Evolutionary conservation across 2,329 filamentous ascomycete genomes (phyloP), one percentile per base, ranked within the genome.

Genomic region (Cordyceps tenuipes): DNA sequence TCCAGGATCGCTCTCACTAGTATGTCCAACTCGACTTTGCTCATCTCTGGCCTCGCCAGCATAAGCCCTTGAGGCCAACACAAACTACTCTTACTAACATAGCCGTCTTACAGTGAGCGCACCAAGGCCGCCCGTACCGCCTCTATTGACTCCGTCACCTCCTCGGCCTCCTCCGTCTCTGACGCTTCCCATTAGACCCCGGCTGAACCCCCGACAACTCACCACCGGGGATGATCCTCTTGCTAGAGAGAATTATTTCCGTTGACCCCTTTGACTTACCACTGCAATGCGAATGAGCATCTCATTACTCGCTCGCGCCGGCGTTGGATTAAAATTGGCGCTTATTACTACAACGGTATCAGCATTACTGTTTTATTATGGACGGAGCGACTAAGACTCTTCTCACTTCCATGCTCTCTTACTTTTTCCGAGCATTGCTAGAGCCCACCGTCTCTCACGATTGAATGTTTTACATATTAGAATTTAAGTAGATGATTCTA

Each of bases 1-100:
- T 79, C 5, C 72, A 78, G 62, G 76, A 80, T 68, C 76, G 77
- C 59, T 61, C 66, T 63, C 59, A 68, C 13, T 77, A 79, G 78
- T 80, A 74, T 63, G 77, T 71, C 41, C 3, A 17, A 10, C 10
- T 43, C 3, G 43, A 10, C n/a, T 19, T 19, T n/a, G 6, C 23
- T 13, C 39, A 10, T 26, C 26, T 44, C 29, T 6, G 34, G 34
- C 49, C 44, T 36, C 46, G 21, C 47, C 10, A n/a, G n/a, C n/a
- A 31, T 46, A 39, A 29, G 17, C 3, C 3, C 23, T 23, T 13
- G 7, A 41, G 13, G 13, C 55, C 7, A 50, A 8, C 21, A 15
- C 36, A 21, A 8, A 41, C 17, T 5, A 6, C 29, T 2, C n/a
- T 68, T 19, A 63, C 66, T 64, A 53, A 64, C 51, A n/a, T 34